Evolutionary conservation across 306 rosid species (phyloP).

Genomic region (Mimosa bimucronata): DNA sequence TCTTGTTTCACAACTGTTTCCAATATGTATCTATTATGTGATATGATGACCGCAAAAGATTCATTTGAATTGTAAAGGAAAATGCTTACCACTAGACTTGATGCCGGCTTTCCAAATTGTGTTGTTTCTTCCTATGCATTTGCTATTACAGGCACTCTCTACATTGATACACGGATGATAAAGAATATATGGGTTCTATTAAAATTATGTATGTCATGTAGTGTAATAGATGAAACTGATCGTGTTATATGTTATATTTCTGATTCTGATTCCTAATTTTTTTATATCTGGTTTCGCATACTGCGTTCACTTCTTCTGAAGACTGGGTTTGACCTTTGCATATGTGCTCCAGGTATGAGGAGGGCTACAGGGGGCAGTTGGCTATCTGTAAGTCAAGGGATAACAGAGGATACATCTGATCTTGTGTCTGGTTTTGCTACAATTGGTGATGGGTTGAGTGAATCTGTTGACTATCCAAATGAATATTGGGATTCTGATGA

Average conservation of each 20-base stretch:
- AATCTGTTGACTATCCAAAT: conserved; percentile 75
- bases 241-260: conserved; percentile 15
- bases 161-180: not conserved
- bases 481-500: conserved; percentile 95
- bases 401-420: conserved; percentile 85
- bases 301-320: not conserved
- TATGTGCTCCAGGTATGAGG: conserved; percentile 61
- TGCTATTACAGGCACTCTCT: conserved; percentile 15
- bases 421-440: conserved; percentile 93
- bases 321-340: conserved; percentile 30
- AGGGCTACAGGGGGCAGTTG: conserved; percentile 76
- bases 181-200: conserved; percentile 2
- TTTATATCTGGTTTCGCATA: conserved; percentile 28
- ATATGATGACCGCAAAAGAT: not conserved
- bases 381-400: conserved; percentile 93
- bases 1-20: not conserved
- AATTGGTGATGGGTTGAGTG: conserved; percentile 85
- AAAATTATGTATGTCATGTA: not conserved
- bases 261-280: not conserved
- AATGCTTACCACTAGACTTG: conserved; percentile 7
- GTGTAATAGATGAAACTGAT: conserved; percentile 10
- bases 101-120: conserved; percentile 1
- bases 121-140: not conserved
- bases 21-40: conserved; percentile 3
- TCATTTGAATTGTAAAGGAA: not conserved